phyloP scores from a whole-genome alignment of 495 filamentous ascomycete species.

The Collariella sp. region DNA sequence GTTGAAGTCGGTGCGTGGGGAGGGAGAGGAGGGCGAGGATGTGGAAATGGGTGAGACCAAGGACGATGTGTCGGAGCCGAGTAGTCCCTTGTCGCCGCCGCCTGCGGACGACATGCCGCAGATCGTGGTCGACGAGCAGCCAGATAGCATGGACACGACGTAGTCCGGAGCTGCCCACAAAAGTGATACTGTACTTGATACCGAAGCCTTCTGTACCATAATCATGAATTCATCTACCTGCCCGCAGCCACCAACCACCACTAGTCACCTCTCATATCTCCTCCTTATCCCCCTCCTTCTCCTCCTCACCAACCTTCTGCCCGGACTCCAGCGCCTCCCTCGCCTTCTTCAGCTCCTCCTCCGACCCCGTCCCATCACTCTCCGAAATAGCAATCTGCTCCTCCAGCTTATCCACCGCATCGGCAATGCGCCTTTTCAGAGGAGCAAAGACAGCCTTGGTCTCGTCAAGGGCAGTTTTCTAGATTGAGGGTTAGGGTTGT shows the following conservation, averaged over 20 bases:
- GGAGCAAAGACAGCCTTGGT: slow-evolving; percentile 71
- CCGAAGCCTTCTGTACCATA: background rate
- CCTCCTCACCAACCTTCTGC: slow-evolving; percentile 28
- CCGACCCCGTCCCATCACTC: slow-evolving; percentile 48
- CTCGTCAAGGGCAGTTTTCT: slow-evolving; percentile 71
- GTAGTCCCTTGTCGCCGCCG: slow-evolving; percentile 25
- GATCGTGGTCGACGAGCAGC: slow-evolving; percentile 46
- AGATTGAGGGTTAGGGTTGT: slow-evolving; percentile 21
- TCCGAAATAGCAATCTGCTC: slow-evolving; percentile 45
- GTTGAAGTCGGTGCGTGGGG: slow-evolving; percentile 39
- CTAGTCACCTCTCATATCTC: background rate
- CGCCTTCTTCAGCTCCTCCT: slow-evolving; percentile 54
- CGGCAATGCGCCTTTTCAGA: slow-evolving; percentile 54
- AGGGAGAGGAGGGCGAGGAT: slow-evolving; percentile 56
- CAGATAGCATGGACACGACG: slow-evolving; percentile 65
- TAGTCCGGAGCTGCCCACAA: slow-evolving; percentile 5
- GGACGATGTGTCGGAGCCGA: slow-evolving; percentile 34
- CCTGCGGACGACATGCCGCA: slow-evolving; percentile 40
- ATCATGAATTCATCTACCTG: background rate
- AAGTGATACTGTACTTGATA: background rate
- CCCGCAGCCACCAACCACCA: background rate
- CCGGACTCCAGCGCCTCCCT: slow-evolving; percentile 41
- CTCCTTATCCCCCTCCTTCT: background rate
- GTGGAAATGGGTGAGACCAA: slow-evolving; percentile 41
- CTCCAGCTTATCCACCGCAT: slow-evolving; percentile 62